phyloP scores from a whole-genome alignment of 2,329 filamentous ascomycete genomes.

The Graphilbum ipis-grandicollis region DNA sequence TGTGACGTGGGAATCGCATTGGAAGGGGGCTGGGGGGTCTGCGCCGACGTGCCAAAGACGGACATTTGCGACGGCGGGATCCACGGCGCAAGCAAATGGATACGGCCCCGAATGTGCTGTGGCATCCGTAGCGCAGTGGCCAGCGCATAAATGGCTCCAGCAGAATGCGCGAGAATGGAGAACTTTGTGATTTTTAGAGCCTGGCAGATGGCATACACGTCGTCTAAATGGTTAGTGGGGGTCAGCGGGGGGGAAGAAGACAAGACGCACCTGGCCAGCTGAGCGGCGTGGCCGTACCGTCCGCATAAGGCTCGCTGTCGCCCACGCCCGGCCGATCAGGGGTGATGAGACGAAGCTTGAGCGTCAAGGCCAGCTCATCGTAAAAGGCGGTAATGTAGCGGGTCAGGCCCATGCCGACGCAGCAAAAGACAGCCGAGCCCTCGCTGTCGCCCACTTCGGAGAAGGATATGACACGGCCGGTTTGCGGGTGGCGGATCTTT shows the following conservation, averaged over 20 bases:
- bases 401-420: constrained; percentile 93
- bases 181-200: constrained; percentile 86
- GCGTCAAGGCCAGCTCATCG: constrained; percentile 76
- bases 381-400: constrained; percentile 95
- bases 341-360: constrained; percentile 82
- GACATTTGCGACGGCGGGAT: constrained; percentile 91
- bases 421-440: constrained; percentile 86
- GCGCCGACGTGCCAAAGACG: constrained; percentile 50
- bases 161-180: constrained; percentile 88
- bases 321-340: constrained; percentile 88
- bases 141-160: constrained; percentile 92
- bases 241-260: not conserved
- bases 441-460: constrained; percentile 90
- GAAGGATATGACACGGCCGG: constrained; percentile 78
- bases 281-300: constrained; percentile 69
- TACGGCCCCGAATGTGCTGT: constrained; percentile 82
- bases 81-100: constrained; percentile 90
- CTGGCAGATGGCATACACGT: constrained; percentile 89
- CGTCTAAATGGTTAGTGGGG: constrained; percentile 32
- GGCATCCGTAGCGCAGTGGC: constrained; percentile 92
- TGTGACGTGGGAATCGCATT: constrained; percentile 85
- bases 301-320: constrained; percentile 70
- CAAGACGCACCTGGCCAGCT: constrained; percentile 70
- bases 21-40: constrained; percentile 53
- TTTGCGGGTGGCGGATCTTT: constrained; percentile 71